phyloP scores from a whole-genome alignment of 1,284 basidiomycete genomes.

The Boletus nobilissimus region DNA sequence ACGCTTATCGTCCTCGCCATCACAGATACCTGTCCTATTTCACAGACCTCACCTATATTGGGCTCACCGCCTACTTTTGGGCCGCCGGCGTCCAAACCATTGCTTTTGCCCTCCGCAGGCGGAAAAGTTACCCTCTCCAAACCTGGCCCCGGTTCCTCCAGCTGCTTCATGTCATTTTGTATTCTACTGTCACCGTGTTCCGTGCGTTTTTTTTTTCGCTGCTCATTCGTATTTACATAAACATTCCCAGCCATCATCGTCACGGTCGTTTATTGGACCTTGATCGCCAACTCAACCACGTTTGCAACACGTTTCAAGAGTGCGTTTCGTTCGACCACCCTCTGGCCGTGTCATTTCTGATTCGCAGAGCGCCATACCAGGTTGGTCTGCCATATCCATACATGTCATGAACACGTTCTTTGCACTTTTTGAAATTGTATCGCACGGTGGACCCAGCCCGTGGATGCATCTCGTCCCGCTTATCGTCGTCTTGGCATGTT shows the following conservation, averaged over 20 bases:
- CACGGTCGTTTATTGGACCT: constrained; percentile 72
- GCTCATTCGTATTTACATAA: neutral
- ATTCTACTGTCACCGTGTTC: constrained; percentile 64
- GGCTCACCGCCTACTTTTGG: constrained; percentile 69
- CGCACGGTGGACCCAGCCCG: constrained; percentile 61
- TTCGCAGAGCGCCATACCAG: constrained; percentile 46
- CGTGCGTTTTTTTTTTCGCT: constrained; percentile 57
- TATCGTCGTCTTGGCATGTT: constrained; percentile 62
- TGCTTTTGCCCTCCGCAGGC: constrained; percentile 51
- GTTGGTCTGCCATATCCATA: constrained; percentile 68
- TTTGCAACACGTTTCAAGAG: constrained; percentile 53
- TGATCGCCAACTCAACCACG: constrained; percentile 58
- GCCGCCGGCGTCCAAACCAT: constrained; percentile 66
- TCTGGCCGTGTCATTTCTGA: constrained; percentile 11
- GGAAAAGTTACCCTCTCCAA: constrained; percentile 63
- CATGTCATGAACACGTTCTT: constrained; percentile 71
- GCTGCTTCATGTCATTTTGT: constrained; percentile 64
- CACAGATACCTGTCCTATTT: constrained; percentile 71
- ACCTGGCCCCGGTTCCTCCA: constrained; percentile 67
- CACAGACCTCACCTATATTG: constrained; percentile 70
- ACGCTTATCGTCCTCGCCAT: neutral
- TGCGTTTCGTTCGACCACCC: constrained; percentile 39
- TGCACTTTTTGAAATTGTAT: constrained; percentile 68
- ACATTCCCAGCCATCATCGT: constrained; percentile 64
- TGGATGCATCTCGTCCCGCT: constrained; percentile 63